These are phyloP conservation scores for Phoma sp. DNA, from an alignment of 2,329 filamentous ascomycete species.

Conservation along the genomic window DNA sequence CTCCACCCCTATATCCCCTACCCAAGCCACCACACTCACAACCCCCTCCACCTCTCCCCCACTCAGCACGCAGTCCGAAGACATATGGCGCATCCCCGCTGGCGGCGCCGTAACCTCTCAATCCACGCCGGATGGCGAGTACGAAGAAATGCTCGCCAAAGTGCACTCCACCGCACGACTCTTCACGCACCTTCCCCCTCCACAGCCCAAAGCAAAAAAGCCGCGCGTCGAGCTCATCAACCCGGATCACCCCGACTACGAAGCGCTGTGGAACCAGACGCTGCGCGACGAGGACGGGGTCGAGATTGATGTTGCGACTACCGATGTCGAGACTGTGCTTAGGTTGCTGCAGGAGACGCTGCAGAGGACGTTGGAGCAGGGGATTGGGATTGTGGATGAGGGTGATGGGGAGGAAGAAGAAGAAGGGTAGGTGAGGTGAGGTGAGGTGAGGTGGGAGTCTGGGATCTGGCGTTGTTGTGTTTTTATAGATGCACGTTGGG, in stretches of 20 bases:
- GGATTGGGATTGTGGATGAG: slow-evolving; percentile 13
- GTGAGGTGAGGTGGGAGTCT: neutral
- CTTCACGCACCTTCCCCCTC: slow-evolving; percentile 30
- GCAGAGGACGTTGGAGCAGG: slow-evolving; percentile 13
- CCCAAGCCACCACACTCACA: neutral
- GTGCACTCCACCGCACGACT: slow-evolving; percentile 43
- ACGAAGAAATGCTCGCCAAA: slow-evolving; percentile 78
- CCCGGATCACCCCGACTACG: slow-evolving; percentile 28
- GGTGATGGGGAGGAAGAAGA: slow-evolving; percentile 1
- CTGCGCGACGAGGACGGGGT: slow-evolving; percentile 13
- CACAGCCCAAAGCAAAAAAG: slow-evolving; percentile 19
- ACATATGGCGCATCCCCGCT: slow-evolving; percentile 83
- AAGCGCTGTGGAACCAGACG: slow-evolving; percentile 25
- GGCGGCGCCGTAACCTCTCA: slow-evolving; percentile 89
- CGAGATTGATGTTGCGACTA: neutral
- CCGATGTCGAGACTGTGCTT: slow-evolving; percentile 9
- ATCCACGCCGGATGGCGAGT: slow-evolving; percentile 80
- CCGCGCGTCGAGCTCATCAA: slow-evolving; percentile 24
- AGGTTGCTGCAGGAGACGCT: slow-evolving; percentile 16
- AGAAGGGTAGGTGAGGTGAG: too few relatives aligned
- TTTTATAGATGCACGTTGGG: neutral
- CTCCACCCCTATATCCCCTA: neutral
- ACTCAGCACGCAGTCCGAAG: slow-evolving; percentile 38
- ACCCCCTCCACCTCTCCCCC: neutral
- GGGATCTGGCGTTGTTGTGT: neutral